phyloP scores from a whole-genome alignment of 1,284 basidiomycete species.

The Cryptococcus hybrid region DNA sequence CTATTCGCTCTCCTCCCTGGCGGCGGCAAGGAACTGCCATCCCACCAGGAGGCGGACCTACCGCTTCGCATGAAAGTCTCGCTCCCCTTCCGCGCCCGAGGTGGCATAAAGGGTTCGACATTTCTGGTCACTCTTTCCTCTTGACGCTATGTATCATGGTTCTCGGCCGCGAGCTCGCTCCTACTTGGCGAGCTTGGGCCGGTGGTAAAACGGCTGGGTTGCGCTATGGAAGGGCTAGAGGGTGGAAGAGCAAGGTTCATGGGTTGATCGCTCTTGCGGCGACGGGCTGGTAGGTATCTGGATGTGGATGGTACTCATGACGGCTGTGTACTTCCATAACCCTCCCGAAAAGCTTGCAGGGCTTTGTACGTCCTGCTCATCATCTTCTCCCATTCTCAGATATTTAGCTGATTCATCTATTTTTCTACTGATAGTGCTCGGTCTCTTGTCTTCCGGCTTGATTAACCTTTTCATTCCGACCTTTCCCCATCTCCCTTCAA shows the following conservation, averaged over 20 bases:
- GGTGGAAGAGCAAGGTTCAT: slow-evolving; percentile 7
- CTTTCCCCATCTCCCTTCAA: slow-evolving; percentile 6
- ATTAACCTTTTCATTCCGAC: slow-evolving; percentile 23
- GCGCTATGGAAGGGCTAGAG: not conserved
- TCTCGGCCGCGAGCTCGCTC: slow-evolving; percentile 69
- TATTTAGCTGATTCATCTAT: not conserved
- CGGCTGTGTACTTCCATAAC: slow-evolving; percentile 87
- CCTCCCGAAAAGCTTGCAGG: slow-evolving; percentile 84
- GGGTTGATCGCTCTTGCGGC: slow-evolving; percentile 17
- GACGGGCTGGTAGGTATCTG: slow-evolving; percentile 61
- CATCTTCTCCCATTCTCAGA: not conserved
- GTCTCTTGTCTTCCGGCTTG: slow-evolving; percentile 19
- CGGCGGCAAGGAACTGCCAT: slow-evolving; percentile 1
- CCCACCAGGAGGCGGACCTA: not conserved
- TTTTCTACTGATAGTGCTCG: slow-evolving; percentile 17
- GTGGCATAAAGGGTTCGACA: slow-evolving; percentile 74
- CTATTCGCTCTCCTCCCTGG: slow-evolving; percentile 57
- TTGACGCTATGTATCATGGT: slow-evolving; percentile 80
- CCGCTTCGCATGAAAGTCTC: slow-evolving; percentile 14
- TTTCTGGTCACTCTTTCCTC: slow-evolving; percentile 92
- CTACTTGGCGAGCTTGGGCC: slow-evolving; percentile 34
- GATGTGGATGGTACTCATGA: slow-evolving; percentile 73
- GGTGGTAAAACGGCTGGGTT: not conserved
- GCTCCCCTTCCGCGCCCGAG: slow-evolving; percentile 27
- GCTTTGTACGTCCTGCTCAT: slow-evolving; percentile 55